Base-by-base conservation (phyloP, 2,329 filamentous ascomycete species). In the Beauveria australis region DNA sequence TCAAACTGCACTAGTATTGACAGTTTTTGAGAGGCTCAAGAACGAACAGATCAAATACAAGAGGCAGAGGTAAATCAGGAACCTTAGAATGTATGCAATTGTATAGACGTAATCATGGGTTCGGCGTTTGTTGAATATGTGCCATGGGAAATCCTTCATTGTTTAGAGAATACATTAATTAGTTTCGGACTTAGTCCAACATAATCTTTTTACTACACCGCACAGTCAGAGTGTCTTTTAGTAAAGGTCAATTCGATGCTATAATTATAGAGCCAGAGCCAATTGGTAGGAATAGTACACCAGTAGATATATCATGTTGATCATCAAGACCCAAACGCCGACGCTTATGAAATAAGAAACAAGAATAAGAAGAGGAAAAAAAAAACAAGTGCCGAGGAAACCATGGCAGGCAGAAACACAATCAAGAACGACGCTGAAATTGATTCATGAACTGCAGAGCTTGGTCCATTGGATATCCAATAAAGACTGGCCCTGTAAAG, bases 401-500 rank as follows among this genome's bases (percentile, higher is more conserved):
- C 64, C 67, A 65, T 53, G 60, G 65, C 59, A 57, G 12, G 56
- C 5, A 58, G 33, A 51, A 43, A 47, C 19, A 19, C n/a, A 51
- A 46, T 59, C 57, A 59, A 59, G 57, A 53, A 40, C 41, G 57
- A 59, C 67, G 67, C 67, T 71, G 79, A 62, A 79, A 81, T 60
- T 84, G 79, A 66, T 89, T 86, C 78, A 95, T 82, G 56, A 95
- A 81, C 59, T 84, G 80, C 26, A 90, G 82, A n/a, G 90, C 89
- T 70, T 95, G 87, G 62, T 95, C 90, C 63, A 91, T 83, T 10
- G 88, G 86, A 69, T 96, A 97, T 0, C 93, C 93, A 67, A 97
- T 91, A 69, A 97, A 97, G 0, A 97, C 92, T 0, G 93, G 93
- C 0, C 93, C 93, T 9, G 90, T 96, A 70, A 97, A 96, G 0